phyloP scores from a whole-genome alignment of 768 basidiomycete species.

The Mycena polygramma region DNA sequence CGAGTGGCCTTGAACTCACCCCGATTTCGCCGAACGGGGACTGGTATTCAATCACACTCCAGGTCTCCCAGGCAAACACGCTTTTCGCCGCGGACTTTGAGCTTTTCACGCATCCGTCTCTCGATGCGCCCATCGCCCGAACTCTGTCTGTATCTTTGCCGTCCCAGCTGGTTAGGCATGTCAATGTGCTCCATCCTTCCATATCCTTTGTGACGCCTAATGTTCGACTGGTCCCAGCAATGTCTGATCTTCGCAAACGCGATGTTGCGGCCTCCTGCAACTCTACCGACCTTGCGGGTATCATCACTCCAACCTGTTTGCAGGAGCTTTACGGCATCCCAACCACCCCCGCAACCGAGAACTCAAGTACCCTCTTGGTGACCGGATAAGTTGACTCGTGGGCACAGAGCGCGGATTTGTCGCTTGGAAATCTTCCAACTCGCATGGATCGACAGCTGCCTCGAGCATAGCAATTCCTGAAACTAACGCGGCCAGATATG shows the following conservation, averaged over 20 bases:
- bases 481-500: background rate
- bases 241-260: background rate
- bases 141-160: conserved; percentile 20
- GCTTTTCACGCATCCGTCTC: conserved; percentile 5
- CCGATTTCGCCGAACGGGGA: conserved; percentile 18
- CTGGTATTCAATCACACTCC: conserved; percentile 21
- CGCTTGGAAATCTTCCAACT: background rate
- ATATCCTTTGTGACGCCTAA: background rate
- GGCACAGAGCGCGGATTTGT: conserved; percentile 10
- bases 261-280: conserved; percentile 1
- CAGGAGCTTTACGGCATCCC: conserved; percentile 18
- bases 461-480: conserved; percentile 9
- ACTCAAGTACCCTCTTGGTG: background rate
- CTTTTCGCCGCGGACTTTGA: conserved; percentile 24
- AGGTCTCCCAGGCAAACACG: conserved; percentile 16
- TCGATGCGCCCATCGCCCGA: background rate
- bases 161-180: conserved; percentile 14
- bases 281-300: background rate
- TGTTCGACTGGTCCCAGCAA: background rate
- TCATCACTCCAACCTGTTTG: conserved; percentile 13
- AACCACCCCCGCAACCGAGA: conserved; percentile 5
- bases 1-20: conserved; percentile 12
- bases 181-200: conserved; percentile 17
- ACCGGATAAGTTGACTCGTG: conserved; percentile 11
- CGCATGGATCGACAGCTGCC: background rate